Conservation (phyloP, 805 yeast species). For the Wickerhamiella spandovensis region DNA sequence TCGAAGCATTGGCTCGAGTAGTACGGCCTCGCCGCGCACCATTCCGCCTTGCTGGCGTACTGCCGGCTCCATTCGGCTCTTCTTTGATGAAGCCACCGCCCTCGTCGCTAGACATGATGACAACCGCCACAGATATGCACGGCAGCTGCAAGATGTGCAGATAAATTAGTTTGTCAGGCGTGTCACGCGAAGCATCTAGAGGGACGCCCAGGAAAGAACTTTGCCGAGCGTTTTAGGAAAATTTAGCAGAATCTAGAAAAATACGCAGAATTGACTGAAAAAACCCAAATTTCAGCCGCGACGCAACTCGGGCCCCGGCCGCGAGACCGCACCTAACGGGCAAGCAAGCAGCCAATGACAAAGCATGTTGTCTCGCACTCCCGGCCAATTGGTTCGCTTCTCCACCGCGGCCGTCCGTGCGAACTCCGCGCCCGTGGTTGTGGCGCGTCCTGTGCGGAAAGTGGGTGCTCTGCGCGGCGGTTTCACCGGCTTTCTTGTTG, state of each 20-base stretch:
- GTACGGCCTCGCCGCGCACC: background rate
- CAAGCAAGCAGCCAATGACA: conserved; percentile 3
- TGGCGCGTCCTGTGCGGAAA: conserved; percentile 1
- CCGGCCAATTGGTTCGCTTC: conserved; percentile 1
- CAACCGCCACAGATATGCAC: background rate
- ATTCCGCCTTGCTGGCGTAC: background rate
- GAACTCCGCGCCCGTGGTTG: background rate
- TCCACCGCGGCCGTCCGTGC: background rate
- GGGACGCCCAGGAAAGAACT: no score
- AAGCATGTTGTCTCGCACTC: conserved; percentile 3
- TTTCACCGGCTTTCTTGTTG: conserved; percentile 65
- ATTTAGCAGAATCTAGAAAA: no score
- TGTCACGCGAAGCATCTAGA: background rate
- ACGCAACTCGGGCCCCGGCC: no score
- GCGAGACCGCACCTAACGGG: background rate
- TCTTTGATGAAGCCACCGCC: background rate
- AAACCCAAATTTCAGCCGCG: no score
- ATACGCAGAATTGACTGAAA: no score
- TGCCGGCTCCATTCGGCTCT: background rate
- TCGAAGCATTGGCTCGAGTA: no score
- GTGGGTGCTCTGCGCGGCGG: conserved; percentile 23
- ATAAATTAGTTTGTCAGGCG: background rate
- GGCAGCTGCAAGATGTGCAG: background rate
- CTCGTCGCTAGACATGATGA: background rate
- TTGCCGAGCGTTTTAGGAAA: background rate